Evolutionary conservation across 176 grass and related monocot genomes (phyloP), one percentile per base, ranked within the genome.

Genomic region (Hyparrhenia diplandra): DNA sequence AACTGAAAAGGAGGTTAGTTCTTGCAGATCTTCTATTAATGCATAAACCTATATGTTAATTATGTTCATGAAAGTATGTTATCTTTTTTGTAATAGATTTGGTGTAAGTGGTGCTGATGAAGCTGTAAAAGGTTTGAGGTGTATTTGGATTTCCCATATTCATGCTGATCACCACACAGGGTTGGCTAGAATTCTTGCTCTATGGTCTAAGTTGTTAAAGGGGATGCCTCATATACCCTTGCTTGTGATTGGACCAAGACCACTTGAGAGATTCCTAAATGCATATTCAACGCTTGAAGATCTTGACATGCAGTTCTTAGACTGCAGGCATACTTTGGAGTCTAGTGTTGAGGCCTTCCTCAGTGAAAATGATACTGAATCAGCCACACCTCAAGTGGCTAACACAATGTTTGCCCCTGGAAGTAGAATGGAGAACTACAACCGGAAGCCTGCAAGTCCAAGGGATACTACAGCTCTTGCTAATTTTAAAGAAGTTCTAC

Each of bases 81-180:
- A 8, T 52, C 43, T 51, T 68, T 51, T 68, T 34, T 59, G 71
- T 80, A 83, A 41, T 78, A 97, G 91, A 71, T 98, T 88, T 81
- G 92, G 95, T 65, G 88, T 95, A 85, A 87, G 87, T 5, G 92
- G 90, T 64, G 95, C 92, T 17, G 90, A 98, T 79, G 90, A 95
- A 80, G 82, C 64, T 70, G 79, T 95, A 12, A 93, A 91, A 73
- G 83, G 72, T 73, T 89, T 98, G 35, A 93, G 75, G 57, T 93
- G 82, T 62, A 98, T 98, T 69, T 98, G 95, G 92, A 87, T 98
- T 72, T 98, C 95, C 54, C 92, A 98, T 89, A 98, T 98, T 82
- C 95, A 98, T 66, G 95, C 92, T 78, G 95, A 98, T 87, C 95
- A 98, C 80, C 92, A 98, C 75, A 91, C 95, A 20, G 92, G 95